Conservation (phyloP, 306 rosid species). For the Trifolium subterraneum region DNA sequence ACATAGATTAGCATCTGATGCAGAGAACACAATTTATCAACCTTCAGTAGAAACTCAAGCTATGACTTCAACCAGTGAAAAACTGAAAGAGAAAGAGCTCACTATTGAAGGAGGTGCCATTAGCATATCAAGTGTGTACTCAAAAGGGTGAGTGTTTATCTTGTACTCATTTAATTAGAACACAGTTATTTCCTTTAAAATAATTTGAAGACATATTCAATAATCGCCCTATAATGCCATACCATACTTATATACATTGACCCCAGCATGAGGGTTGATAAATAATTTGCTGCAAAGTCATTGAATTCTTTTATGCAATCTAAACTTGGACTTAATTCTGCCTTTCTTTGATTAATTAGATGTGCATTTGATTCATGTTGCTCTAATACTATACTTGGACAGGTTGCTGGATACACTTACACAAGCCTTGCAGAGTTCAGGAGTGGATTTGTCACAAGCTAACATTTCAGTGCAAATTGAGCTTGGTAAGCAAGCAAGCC, state of each 20-base stretch:
- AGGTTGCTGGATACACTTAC: constrained; percentile 90
- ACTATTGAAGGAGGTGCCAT: constrained; percentile 85
- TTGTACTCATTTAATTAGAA: constrained; percentile 7
- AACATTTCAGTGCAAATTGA: constrained; percentile 94
- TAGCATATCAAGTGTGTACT: constrained; percentile 88
- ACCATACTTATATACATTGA: not conserved
- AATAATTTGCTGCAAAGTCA: not conserved
- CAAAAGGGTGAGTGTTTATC: constrained; percentile 79
- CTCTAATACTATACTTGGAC: constrained; percentile 39
- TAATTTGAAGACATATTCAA: constrained; percentile 10
- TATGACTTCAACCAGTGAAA: constrained; percentile 58
- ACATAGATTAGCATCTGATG: constrained; percentile 59
- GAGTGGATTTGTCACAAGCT: constrained; percentile 96
- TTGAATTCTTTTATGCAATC: constrained; percentile 27
- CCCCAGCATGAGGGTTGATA: constrained; percentile 11
- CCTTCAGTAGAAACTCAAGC: constrained; percentile 57
- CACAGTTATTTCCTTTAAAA: not conserved
- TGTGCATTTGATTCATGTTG: constrained; percentile 1
- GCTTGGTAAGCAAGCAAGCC: constrained; percentile 71
- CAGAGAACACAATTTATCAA: constrained; percentile 53
- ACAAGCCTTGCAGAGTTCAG: constrained; percentile 86
- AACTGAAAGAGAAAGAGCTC: constrained; percentile 79
- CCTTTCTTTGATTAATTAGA: constrained; percentile 29
- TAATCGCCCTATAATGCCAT: constrained; percentile 4
- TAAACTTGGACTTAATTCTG: constrained; percentile 13